Evolutionary conservation across 2,329 filamentous ascomycete species (phyloP).

Genomic region (Calycina marina): DNA sequence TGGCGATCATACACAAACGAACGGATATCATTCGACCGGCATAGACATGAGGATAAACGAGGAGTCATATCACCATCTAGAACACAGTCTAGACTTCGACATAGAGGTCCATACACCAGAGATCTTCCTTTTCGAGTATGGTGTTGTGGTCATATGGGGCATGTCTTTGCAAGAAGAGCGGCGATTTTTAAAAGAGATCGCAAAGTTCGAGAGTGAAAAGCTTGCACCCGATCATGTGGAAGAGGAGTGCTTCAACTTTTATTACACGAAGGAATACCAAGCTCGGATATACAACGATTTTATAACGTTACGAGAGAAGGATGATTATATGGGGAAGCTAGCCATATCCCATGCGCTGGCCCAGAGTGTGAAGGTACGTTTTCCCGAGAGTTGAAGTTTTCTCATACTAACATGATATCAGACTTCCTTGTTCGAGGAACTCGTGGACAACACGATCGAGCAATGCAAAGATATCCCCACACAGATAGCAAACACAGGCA

Average conservation of each 20-base stretch:
- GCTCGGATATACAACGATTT: constrained; percentile 99
- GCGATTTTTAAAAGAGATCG: constrained; percentile 81
- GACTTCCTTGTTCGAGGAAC: constrained; percentile 91
- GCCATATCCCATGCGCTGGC: constrained; percentile 91
- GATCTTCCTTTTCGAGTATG: constrained; percentile 93
- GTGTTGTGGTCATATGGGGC: constrained; percentile 95
- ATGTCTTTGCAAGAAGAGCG: constrained; percentile 87
- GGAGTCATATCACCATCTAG: constrained; percentile 18
- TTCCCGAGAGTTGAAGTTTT: constrained; percentile 1
- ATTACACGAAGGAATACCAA: constrained; percentile 96
- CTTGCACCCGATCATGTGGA: constrained; percentile 79
- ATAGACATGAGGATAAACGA: constrained; percentile 23
- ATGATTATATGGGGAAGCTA: constrained; percentile 95
- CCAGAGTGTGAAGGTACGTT: constrained; percentile 74
- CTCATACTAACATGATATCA: constrained; percentile 21
- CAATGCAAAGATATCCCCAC: constrained; percentile 85
- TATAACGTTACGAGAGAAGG: constrained; percentile 84
- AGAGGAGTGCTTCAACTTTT: constrained; percentile 97
- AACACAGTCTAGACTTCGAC: constrained; percentile 56
- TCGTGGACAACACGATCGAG: constrained; percentile 87
- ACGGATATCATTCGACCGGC: constrained; percentile 11
- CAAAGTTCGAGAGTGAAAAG: constrained; percentile 88
- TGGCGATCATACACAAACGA: constrained; percentile 16
- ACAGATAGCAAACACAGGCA: constrained; percentile 83
- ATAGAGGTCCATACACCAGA: constrained; percentile 83